A percentile compares a stretch with the other conserved stretches of the same genome.
phyloP scores from a whole-genome alignment of 768 basidiomycete genomes.

The Coprinopsis marcescibilis region DNA sequence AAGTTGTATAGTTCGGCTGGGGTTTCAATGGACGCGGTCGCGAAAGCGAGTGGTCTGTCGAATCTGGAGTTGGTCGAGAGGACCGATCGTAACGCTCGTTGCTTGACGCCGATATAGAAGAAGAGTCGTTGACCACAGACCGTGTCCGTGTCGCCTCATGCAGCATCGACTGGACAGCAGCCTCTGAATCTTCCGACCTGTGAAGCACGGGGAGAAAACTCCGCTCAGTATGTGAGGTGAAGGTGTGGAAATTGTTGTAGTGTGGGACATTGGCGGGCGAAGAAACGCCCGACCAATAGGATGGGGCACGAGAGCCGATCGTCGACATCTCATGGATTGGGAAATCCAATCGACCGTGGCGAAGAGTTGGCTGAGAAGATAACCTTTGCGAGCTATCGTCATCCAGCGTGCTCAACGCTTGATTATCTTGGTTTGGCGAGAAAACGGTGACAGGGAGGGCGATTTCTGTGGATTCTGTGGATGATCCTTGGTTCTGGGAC shows the following conservation, averaged over 20 bases:
- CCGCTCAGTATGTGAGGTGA: too few relatives aligned
- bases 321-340: neutral
- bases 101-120: neutral
- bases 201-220: slow-evolving; percentile 1
- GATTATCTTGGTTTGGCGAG: slow-evolving; percentile 1
- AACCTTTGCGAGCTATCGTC: neutral
- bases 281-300: neutral
- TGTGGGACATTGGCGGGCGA: neutral
- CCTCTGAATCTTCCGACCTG: slow-evolving; percentile 4
- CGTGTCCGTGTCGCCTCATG: slow-evolving; percentile 1
- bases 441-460: slow-evolving; percentile 4
- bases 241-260: neutral
- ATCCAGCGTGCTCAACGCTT: neutral
- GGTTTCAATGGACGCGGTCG: neutral
- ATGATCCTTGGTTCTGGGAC: slow-evolving; percentile 1
- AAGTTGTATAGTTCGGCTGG: neutral
- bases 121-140: slow-evolving; percentile 6
- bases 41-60: neutral
- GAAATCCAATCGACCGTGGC: neutral
- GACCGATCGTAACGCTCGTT: neutral
- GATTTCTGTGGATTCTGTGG: neutral
- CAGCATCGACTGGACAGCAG: slow-evolving; percentile 4
- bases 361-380: neutral
- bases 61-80: neutral
- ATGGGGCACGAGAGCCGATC: neutral